phyloP scores from a whole-genome alignment of 768 basidiomycete species.

The Leccinum olivaceopallidum region DNA sequence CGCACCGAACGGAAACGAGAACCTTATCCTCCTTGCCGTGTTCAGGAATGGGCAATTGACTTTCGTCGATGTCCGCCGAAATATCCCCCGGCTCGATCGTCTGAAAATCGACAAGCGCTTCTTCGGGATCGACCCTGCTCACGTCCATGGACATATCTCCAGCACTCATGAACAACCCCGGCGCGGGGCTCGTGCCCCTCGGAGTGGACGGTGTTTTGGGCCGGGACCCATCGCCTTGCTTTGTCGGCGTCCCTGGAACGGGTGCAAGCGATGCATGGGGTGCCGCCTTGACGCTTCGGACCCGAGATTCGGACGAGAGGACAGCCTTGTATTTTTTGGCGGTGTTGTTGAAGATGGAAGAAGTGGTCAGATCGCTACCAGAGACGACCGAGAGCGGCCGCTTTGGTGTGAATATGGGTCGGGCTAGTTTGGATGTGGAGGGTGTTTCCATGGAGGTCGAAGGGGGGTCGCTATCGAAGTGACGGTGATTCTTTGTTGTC shows the following conservation, averaged over 20 bases:
- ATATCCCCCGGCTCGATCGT: constrained; percentile 70
- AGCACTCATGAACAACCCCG: constrained; percentile 39
- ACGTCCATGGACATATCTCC: constrained; percentile 71
- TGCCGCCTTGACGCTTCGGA: constrained; percentile 33
- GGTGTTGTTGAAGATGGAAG: constrained; percentile 38
- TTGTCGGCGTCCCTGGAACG: constrained; percentile 57
- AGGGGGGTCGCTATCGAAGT: constrained; percentile 2
- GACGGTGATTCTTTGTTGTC: not conserved
- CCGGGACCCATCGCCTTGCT: constrained; percentile 38
- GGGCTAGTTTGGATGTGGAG: constrained; percentile 39
- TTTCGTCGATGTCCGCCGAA: constrained; percentile 68
- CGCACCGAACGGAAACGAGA: constrained; percentile 78
- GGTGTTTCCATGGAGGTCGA: constrained; percentile 18
- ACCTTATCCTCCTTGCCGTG: constrained; percentile 83
- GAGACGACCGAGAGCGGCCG: constrained; percentile 43
- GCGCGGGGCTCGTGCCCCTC: constrained; percentile 48
- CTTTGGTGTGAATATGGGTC: constrained; percentile 55
- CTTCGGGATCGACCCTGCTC: constrained; percentile 71
- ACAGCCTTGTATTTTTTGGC: constrained; percentile 71
- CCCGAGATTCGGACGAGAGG: constrained; percentile 47
- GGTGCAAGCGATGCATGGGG: constrained; percentile 37
- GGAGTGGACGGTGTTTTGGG: constrained; percentile 59
- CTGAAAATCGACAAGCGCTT: constrained; percentile 73
- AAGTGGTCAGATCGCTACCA: constrained; percentile 37
- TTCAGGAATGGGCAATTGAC: constrained; percentile 43